A percentile compares a stretch with the other conserved stretches of the same genome.
Conservation (phyloP, 1,284 basidiomycete species). For the Rhizoctonia solani region DNA sequence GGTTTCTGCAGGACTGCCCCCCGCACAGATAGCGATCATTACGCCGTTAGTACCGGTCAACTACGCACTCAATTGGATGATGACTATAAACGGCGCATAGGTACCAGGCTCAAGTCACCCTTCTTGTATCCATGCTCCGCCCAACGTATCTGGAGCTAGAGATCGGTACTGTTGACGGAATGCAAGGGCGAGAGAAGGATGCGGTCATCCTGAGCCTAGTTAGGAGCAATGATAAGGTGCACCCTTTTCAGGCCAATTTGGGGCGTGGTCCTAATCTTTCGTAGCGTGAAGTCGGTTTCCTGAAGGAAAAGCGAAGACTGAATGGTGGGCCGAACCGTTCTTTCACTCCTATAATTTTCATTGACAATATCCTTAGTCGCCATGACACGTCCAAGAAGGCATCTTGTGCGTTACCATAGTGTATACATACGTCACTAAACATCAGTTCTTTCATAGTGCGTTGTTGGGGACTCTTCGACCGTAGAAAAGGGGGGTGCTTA, state of each 20-base stretch:
- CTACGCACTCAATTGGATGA: not conserved
- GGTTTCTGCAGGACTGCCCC: constrained; percentile 70
- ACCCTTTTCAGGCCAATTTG: constrained; percentile 34
- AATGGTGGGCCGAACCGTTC: constrained; percentile 63
- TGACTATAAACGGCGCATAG: constrained; percentile 44
- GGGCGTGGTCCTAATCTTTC: not conserved
- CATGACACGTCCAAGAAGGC: constrained; percentile 92
- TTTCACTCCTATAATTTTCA: not conserved
- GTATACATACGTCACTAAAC: constrained; percentile 2
- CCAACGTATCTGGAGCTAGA: constrained; percentile 76
- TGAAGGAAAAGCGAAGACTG: constrained; percentile 86
- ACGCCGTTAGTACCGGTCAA: constrained; percentile 68
- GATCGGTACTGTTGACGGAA: constrained; percentile 89
- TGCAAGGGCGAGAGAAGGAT: constrained; percentile 92
- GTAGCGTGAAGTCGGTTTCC: constrained; percentile 86
- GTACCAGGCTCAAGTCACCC: constrained; percentile 89
- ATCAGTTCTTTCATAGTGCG: constrained; percentile 58
- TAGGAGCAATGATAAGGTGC: constrained; percentile 78
- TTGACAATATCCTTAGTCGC: constrained; percentile 59
- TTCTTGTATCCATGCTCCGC: constrained; percentile 73
- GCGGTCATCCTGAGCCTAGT: constrained; percentile 88
- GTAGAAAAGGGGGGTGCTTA: constrained; percentile 80
- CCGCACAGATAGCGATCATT: constrained; percentile 84
- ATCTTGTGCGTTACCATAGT: constrained; percentile 62
- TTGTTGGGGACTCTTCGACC: constrained; percentile 90